phyloP scores from a whole-genome alignment of 176 grass and related monocot genomes.

The Pontederia paniculata region DNA sequence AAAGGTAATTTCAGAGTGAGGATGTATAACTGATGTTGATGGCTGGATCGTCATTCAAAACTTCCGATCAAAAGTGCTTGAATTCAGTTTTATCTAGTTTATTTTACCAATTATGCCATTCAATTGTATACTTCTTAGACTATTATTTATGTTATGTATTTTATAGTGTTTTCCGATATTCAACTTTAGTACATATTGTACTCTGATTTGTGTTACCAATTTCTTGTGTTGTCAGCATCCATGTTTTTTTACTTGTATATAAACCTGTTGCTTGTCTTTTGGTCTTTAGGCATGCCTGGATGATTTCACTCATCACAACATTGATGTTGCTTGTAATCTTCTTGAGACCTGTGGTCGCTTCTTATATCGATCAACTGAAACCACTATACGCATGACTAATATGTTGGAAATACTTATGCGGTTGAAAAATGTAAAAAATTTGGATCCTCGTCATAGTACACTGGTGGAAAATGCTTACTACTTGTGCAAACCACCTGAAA shows the following conservation, averaged over 20 bases:
- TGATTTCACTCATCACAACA: slow-evolving; percentile 99
- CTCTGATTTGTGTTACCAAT: too few relatives aligned
- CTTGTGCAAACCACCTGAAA: slow-evolving; percentile 93
- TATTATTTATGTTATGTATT: too few relatives aligned
- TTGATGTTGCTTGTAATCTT: slow-evolving; percentile 97
- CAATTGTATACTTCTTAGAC: too few relatives aligned
- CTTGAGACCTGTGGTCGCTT: slow-evolving; percentile 90
- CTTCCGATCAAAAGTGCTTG: too few relatives aligned
- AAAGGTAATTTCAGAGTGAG: too few relatives aligned
- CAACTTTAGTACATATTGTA: too few relatives aligned
- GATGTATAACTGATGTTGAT: too few relatives aligned
- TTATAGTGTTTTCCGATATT: background rate
- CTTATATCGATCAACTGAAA: slow-evolving; percentile 94
- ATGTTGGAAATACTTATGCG: slow-evolving; percentile 98
- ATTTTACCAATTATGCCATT: too few relatives aligned
- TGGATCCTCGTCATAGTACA: slow-evolving; percentile 93
- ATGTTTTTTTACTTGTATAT: background rate
- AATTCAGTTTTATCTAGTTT: too few relatives aligned
- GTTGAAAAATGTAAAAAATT: slow-evolving; percentile 97
- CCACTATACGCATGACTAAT: slow-evolving; percentile 87
- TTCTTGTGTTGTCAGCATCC: too few relatives aligned
- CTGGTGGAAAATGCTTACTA: slow-evolving; percentile 98
- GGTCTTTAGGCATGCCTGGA: slow-evolving; percentile 78
- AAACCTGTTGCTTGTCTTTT: background rate
- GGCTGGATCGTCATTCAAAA: too few relatives aligned